These are phyloP conservation scores for Auxenochlorella pyrenoidosa DNA, from an alignment of 139 green algal species.

Conservation along the genomic window DNA sequence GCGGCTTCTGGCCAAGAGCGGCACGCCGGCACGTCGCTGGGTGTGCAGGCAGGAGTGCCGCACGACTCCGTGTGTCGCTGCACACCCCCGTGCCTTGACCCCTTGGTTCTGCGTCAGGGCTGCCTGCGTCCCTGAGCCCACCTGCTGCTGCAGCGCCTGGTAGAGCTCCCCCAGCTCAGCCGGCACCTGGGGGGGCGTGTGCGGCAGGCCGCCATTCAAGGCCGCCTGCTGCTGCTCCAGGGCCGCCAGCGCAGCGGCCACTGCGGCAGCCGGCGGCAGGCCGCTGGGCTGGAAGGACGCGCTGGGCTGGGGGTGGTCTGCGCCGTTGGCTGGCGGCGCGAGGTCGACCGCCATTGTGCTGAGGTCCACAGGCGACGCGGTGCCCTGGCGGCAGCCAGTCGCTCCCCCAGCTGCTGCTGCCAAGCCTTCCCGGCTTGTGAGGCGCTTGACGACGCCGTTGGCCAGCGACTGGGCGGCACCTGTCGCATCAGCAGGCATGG, in stretches of 20 bases:
- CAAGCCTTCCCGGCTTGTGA: too few species aligned
- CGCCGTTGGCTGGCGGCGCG: not conserved
- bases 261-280: constrained; percentile 3
- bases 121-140: not conserved
- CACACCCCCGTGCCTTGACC: too few species aligned
- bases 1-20: too few species aligned
- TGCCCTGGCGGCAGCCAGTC: not conserved
- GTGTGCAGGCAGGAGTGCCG: not conserved
- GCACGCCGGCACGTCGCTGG: not conserved
- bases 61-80: too few species aligned
- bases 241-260: constrained; percentile 1
- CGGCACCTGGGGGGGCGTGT: not conserved
- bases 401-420: not conserved
- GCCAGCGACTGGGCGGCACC: not conserved
- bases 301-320: not conserved
- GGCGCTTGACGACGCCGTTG: not conserved
- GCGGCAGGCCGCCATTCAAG: not conserved
- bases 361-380: not conserved
- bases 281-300: constrained; percentile 21
- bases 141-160: constrained; percentile 26
- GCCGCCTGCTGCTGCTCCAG: constrained; percentile 23
- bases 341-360: constrained; percentile 32
- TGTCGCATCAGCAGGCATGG: not conserved
- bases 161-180: constrained; percentile 8
- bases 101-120: too few species aligned